Evolutionary conservation across 176 grass and related monocot species (phyloP).

Genomic region (Aegilops sharonensis): DNA sequence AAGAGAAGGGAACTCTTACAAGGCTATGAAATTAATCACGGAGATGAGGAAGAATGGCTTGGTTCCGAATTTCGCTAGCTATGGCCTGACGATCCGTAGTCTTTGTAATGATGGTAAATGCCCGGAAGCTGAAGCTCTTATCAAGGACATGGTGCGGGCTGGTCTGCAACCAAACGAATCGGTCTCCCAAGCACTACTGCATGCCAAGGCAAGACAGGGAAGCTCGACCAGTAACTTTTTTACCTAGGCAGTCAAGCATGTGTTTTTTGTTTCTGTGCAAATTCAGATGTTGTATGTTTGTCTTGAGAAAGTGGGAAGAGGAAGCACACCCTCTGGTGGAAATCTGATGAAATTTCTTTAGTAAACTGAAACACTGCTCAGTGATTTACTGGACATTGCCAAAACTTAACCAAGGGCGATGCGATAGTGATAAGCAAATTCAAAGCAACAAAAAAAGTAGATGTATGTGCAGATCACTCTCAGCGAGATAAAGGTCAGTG

Average conservation of each 20-base stretch:
- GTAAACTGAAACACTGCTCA: not conserved
- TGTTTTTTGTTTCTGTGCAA: not conserved
- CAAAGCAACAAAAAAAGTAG: not conserved
- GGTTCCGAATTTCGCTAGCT: conserved; percentile 68
- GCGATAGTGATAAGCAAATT: not conserved
- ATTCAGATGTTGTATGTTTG: not conserved
- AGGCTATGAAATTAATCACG: conserved; percentile 42
- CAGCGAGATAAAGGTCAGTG: not conserved
- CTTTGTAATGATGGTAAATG: conserved; percentile 65
- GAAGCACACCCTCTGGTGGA: not conserved
- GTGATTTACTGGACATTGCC: not conserved
- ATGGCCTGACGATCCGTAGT: conserved; percentile 49
- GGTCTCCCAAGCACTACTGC: conserved; percentile 36
- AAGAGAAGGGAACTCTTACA: conserved; percentile 64
- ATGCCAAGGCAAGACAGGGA: conserved; percentile 43
- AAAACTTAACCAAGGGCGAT: not conserved
- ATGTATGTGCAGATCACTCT: not conserved
- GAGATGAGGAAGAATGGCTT: conserved; percentile 57
- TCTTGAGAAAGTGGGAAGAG: not conserved
- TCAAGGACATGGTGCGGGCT: conserved; percentile 48
- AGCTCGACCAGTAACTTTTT: conserved; percentile 13
- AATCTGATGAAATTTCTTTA: not conserved
- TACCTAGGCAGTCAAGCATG: conserved; percentile 8
- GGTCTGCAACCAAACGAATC: conserved; percentile 43
- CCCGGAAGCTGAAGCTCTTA: conserved; percentile 52